Evolutionary conservation across 2,329 filamentous ascomycete species (phyloP).

Genomic region (Lachnellula cervina): DNA sequence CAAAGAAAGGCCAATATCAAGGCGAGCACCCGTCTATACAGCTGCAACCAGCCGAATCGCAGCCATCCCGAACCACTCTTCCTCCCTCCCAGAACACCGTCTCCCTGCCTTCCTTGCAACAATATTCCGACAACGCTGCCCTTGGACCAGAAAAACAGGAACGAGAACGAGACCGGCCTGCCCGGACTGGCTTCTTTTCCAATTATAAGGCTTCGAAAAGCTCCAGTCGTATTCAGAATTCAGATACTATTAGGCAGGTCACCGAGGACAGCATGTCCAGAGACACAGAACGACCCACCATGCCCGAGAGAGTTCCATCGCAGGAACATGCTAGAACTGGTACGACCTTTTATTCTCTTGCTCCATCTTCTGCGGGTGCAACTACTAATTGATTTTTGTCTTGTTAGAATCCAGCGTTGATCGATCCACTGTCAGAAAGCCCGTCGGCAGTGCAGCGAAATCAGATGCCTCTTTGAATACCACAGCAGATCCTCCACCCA

Average conservation of each 20-base stretch:
- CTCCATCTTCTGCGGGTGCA: constrained; percentile 11
- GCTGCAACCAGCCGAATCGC: constrained; percentile 16
- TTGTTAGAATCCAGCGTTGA: constrained; percentile 23
- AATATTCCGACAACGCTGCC: constrained; percentile 3
- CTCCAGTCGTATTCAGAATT: constrained; percentile 37
- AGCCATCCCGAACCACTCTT: constrained; percentile 13
- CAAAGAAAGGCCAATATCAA: constrained; percentile 22
- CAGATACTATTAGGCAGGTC: constrained; percentile 30
- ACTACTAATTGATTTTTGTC: constrained; percentile 13
- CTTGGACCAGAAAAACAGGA: constrained; percentile 14
- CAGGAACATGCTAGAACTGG: constrained; percentile 28
- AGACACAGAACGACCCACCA: constrained; percentile 28
- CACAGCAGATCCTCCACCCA: constrained; percentile 13
- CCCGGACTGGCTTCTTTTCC: constrained; percentile 38
- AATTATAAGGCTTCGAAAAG: constrained; percentile 44
- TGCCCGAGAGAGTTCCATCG: constrained; percentile 28
- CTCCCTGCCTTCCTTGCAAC: constrained; percentile 18
- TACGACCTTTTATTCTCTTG: constrained; percentile 24
- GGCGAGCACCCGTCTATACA: constrained; percentile 15
- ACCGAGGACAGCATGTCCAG: constrained; percentile 32
- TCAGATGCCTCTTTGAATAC: constrained; percentile 26
- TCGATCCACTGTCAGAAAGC: constrained; percentile 24
- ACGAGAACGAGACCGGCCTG: constrained; percentile 19
- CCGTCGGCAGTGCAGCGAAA: constrained; percentile 25
- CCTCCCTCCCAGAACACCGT: constrained; percentile 19